Percentiles rank a stretch among this genome's conserved stretches.
These are phyloP conservation scores for Pichia norvegensis DNA, from an alignment of 1,139 yeast genomes.

Conservation along the genomic window DNA sequence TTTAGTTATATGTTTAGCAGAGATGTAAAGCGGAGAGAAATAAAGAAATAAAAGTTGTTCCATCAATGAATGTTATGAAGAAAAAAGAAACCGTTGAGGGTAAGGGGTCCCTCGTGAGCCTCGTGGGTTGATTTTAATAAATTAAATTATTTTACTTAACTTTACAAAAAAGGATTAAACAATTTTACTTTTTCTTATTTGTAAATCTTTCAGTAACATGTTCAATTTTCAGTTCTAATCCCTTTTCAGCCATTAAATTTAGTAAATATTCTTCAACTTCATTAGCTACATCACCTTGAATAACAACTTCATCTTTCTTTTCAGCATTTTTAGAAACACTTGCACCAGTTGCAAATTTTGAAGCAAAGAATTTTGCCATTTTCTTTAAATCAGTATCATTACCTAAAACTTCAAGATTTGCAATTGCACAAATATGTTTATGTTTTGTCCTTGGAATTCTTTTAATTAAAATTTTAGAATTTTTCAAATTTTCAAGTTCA, in stretches of 20 bases:
- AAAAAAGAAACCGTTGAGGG: too few relatives aligned
- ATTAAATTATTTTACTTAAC: too few relatives aligned
- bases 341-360: conserved; percentile 95
- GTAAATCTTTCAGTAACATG: conserved; percentile 16
- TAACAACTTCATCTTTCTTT: conserved; percentile 82
- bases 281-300: conserved; percentile 94
- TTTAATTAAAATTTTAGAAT: conserved; percentile 75
- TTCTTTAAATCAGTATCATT: conserved; percentile 86
- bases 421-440: conserved; percentile 78
- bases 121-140: too few relatives aligned
- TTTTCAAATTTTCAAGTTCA: conserved; percentile 68
- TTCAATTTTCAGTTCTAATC: conserved; percentile 82
- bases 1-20: too few relatives aligned
- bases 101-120: too few relatives aligned
- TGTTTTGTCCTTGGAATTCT: conserved; percentile 87
- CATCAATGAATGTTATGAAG: too few relatives aligned
- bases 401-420: conserved; percentile 66
- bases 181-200: conserved; percentile 13
- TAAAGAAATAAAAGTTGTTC: too few relatives aligned
- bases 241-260: conserved; percentile 70
- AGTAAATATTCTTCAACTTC: conserved; percentile 76
- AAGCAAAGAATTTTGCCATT: conserved; percentile 83
- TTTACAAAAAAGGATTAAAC: too few relatives aligned
- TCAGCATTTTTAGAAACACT: conserved; percentile 89
- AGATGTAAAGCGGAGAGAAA: too few relatives aligned